Evolutionary conservation across 768 basidiomycete genomes (phyloP).

Genomic region (Boletus rubescentipes): DNA sequence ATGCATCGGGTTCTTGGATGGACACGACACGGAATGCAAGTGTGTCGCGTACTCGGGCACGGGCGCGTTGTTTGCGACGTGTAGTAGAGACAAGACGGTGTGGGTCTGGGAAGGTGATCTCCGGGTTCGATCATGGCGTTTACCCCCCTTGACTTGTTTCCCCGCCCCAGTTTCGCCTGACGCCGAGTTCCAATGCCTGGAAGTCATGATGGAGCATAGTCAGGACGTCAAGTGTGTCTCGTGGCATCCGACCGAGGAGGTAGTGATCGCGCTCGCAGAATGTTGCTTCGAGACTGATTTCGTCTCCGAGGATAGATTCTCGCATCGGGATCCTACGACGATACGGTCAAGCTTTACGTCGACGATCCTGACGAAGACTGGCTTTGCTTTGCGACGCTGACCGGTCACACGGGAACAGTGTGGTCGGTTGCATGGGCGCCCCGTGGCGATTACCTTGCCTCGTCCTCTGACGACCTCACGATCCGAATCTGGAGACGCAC

Average conservation of each 20-base stretch:
- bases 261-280: slow-evolving; percentile 31
- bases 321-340: slow-evolving; percentile 96
- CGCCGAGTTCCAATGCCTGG: slow-evolving; percentile 91
- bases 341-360: slow-evolving; percentile 88
- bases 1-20: slow-evolving; percentile 82
- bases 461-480: slow-evolving; percentile 81
- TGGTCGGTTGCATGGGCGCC: slow-evolving; percentile 89
- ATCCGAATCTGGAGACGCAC: slow-evolving; percentile 83
- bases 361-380: slow-evolving; percentile 96
- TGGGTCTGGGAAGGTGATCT: slow-evolving; percentile 96
- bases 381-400: slow-evolving; percentile 81
- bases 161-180: slow-evolving; percentile 73
- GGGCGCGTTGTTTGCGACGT: slow-evolving; percentile 85
- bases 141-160: not conserved
- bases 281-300: slow-evolving; percentile 5
- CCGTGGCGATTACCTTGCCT: slow-evolving; percentile 76
- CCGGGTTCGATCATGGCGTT: not conserved
- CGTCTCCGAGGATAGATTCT: slow-evolving; percentile 62
- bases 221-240: slow-evolving; percentile 95
- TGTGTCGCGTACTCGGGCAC: slow-evolving; percentile 78
- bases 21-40: slow-evolving; percentile 98
- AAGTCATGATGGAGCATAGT: slow-evolving; percentile 93
- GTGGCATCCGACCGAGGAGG: slow-evolving; percentile 97
- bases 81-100: slow-evolving; percentile 94
- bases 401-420: slow-evolving; percentile 83